Percentiles rank a stretch among this genome's conserved stretches.
Evolutionary conservation across 2,329 filamentous ascomycete genomes (phyloP).

Genomic region (Ophiocordyceps camponoti-leonardi): DNA sequence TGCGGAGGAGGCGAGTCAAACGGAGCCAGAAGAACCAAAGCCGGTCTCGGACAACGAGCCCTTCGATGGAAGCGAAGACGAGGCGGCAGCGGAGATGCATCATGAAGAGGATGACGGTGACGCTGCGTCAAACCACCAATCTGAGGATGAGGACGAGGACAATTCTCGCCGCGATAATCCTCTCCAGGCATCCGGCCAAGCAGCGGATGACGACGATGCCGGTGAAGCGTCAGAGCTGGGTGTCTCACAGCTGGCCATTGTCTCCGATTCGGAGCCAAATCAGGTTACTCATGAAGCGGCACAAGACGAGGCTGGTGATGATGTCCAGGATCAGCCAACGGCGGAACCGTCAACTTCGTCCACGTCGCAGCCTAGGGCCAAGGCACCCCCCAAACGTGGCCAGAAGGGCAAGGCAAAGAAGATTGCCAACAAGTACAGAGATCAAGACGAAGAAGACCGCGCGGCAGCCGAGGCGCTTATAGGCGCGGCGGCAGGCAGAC

Average conservation of each 20-base stretch:
- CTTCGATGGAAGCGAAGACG: not conserved
- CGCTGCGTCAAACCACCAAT: conserved; percentile 13
- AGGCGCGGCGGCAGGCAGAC: conserved; percentile 52
- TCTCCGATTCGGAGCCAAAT: conserved; percentile 3
- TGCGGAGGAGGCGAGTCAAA: not conserved
- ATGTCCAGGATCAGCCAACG: conserved; percentile 4
- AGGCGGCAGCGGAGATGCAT: conserved; percentile 6
- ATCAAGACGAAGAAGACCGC: conserved; percentile 91
- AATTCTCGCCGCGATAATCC: conserved; percentile 18
- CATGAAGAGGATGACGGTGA: conserved; percentile 12
- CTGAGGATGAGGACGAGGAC: conserved; percentile 14
- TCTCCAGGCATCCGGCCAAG: conserved; percentile 13
- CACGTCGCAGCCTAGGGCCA: conserved; percentile 10
- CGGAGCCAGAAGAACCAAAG: not conserved
- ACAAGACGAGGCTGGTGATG: conserved; percentile 5
- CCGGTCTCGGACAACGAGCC: not conserved
- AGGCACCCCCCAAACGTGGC: conserved; percentile 41
- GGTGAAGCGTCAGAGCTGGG: conserved; percentile 9
- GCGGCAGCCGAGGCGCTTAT: conserved; percentile 69
- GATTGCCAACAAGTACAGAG: conserved; percentile 72
- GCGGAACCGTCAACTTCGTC: conserved; percentile 1
- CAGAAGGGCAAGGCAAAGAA: conserved; percentile 77
- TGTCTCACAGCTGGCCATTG: conserved; percentile 6
- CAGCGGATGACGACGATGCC: conserved; percentile 7
- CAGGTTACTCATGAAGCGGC: conserved; percentile 6